Conservation (phyloP, 2,329 filamentous ascomycete genomes). For the Venturia asperata region DNA sequence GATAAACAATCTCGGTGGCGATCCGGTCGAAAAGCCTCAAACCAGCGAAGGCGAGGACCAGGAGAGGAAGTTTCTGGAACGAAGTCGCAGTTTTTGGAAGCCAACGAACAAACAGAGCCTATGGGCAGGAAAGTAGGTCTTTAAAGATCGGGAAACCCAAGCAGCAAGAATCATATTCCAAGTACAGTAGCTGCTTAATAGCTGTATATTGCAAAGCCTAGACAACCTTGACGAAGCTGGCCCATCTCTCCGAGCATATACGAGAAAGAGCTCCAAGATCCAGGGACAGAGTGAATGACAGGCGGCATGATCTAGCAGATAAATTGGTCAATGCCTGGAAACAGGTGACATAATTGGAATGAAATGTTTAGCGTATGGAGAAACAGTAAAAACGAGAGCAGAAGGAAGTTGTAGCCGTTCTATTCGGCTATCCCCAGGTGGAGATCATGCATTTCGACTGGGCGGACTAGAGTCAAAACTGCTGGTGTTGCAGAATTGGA, state of each 20-base stretch:
- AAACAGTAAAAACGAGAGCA: not conserved
- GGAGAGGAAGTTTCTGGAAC: slow-evolving; percentile 11
- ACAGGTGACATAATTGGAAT: slow-evolving; percentile 1
- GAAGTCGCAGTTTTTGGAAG: not conserved
- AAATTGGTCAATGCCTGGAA: slow-evolving; percentile 12
- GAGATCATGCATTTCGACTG: slow-evolving; percentile 1
- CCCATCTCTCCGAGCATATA: not conserved
- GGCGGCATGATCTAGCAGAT: slow-evolving; percentile 8
- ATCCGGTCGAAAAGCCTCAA: slow-evolving; percentile 1
- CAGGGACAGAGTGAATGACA: slow-evolving; percentile 1
- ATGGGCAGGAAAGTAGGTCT: not conserved
- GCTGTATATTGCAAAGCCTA: slow-evolving; percentile 10
- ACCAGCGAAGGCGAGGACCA: slow-evolving; percentile 8
- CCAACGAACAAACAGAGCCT: slow-evolving; percentile 3
- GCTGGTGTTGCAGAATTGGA: not conserved
- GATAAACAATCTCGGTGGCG: not conserved
- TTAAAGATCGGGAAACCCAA: not conserved
- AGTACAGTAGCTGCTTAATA: slow-evolving; percentile 9
- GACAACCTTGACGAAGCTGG: slow-evolving; percentile 9
- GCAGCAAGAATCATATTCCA: not conserved
- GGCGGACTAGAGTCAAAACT: not conserved
- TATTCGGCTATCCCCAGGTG: not conserved
- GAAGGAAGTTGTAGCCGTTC: not conserved
- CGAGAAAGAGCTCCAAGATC: slow-evolving; percentile 5
- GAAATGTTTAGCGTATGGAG: not conserved